Evolutionary conservation across 2,329 filamentous ascomycete species (phyloP).

Genomic region (Huntiella bhutanensis): DNA sequence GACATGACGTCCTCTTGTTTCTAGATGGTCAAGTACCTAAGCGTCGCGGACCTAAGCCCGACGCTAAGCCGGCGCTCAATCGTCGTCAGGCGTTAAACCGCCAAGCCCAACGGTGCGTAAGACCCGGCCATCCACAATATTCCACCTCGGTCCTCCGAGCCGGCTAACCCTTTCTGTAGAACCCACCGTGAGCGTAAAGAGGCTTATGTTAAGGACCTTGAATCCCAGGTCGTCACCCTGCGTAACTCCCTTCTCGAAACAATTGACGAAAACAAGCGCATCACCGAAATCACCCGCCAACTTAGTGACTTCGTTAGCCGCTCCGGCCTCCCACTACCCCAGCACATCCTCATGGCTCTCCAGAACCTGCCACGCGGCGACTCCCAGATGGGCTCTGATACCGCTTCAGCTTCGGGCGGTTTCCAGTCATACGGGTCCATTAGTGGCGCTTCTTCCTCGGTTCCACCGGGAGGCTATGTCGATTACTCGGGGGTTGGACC

Average conservation of each 20-base stretch:
- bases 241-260: constrained; percentile 49
- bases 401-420: too few relatives aligned
- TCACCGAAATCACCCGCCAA: constrained; percentile 6
- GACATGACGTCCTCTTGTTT: background rate
- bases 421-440: constrained; percentile 27
- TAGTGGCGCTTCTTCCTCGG: constrained; percentile 24
- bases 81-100: constrained; percentile 84
- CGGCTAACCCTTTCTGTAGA: constrained; percentile 26
- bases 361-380: constrained; percentile 22
- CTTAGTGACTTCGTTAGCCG: constrained; percentile 40
- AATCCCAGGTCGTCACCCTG: constrained; percentile 76
- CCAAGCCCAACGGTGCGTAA: constrained; percentile 69
- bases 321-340: constrained; percentile 25
- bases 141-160: background rate
- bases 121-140: background rate
- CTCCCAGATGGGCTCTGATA: constrained; percentile 21
- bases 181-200: constrained; percentile 96
- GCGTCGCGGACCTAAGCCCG: constrained; percentile 82
- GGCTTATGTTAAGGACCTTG: constrained; percentile 81
- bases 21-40: constrained; percentile 68
- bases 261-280: constrained; percentile 47
- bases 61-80: constrained; percentile 85
- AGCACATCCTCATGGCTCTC: constrained; percentile 12
- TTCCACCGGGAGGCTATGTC: constrained; percentile 17
- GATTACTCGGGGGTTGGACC: constrained; percentile 11